Evolutionary conservation across 345 rosid genomes (phyloP).

Genomic region (Dovyalis caffra): DNA sequence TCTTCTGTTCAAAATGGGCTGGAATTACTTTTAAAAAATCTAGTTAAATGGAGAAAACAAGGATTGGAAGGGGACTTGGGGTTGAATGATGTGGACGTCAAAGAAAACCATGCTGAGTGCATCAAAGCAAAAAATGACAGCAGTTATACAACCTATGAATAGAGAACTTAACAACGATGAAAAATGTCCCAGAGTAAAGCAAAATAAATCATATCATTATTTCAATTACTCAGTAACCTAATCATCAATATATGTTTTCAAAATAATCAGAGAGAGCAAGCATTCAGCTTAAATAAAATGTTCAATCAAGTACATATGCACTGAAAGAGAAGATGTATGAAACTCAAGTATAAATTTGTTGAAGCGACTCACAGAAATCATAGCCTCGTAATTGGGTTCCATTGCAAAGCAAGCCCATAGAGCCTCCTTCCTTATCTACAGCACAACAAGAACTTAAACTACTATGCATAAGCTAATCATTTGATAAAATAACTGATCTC

Average conservation of each 20-base stretch:
- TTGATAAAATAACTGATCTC: not conserved
- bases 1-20: not conserved
- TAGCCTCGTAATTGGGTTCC: slow-evolving; percentile 80
- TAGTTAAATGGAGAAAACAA: not conserved
- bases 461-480: not conserved
- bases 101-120: not conserved
- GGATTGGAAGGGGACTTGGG: not conserved
- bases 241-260: too few species aligned
- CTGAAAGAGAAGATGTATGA: not conserved
- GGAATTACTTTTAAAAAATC: not conserved
- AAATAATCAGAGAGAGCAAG: too few species aligned
- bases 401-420: slow-evolving; percentile 89
- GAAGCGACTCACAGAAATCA: slow-evolving; percentile 60
- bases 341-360: not conserved
- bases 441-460: not conserved
- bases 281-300: not conserved
- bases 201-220: not conserved
- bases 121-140: not conserved
- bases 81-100: not conserved
- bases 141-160: not conserved
- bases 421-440: slow-evolving; percentile 90
- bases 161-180: not conserved
- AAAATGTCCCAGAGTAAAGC: not conserved
- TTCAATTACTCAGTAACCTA: not conserved
- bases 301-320: not conserved